phyloP scores from a whole-genome alignment of 164 flowering plant species.

The Stephania cephalantha region DNA sequence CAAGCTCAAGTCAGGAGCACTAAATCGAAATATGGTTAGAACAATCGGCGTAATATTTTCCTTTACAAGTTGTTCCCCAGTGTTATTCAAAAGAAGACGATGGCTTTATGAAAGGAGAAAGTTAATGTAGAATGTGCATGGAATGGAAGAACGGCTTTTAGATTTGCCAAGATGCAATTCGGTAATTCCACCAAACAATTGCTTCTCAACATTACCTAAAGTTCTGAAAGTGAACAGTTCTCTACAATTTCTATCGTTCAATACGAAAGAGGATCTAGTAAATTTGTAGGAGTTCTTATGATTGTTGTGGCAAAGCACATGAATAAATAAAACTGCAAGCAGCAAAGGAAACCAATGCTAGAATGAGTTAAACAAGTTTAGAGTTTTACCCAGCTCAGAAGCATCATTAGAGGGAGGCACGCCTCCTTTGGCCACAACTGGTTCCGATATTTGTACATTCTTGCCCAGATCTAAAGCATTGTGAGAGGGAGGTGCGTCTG shows the following conservation, averaged over 20 bases:
- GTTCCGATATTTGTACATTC: constrained; percentile 11
- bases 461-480: constrained; percentile 13
- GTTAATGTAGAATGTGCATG: neutral
- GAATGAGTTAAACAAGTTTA: neutral
- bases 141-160: neutral
- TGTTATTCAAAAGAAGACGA: neutral
- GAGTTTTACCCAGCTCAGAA: constrained; percentile 22
- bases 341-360: neutral
- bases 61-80: neutral
- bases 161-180: constrained; percentile 1
- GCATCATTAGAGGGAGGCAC: constrained; percentile 1
- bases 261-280: neutral
- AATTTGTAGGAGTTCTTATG: neutral
- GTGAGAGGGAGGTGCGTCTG: constrained; percentile 6
- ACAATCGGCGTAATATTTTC: neutral
- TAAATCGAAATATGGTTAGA: neutral
- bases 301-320: neutral
- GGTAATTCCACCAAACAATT: neutral
- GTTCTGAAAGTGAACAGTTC: no score
- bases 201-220: no score
- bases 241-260: neutral
- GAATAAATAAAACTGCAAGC: neutral
- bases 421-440: constrained; percentile 10
- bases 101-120: neutral
- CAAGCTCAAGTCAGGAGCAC: constrained; percentile 5